Evolutionary conservation across 306 rosid genomes (phyloP).

Genomic region (Erythrophleum fordii): DNA sequence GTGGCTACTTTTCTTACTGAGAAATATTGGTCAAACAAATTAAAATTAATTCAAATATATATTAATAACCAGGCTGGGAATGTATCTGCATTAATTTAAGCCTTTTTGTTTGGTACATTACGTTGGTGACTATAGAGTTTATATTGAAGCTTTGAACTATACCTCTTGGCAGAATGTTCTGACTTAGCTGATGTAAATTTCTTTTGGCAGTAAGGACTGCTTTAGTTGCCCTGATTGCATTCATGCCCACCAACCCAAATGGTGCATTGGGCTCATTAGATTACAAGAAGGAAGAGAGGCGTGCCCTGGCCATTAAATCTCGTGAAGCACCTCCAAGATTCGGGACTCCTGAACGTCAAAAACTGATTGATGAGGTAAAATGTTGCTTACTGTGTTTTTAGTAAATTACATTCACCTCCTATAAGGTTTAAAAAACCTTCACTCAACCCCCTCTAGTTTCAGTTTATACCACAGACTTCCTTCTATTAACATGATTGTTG

Average conservation of each 20-base stretch:
- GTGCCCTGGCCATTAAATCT: conserved; percentile 77
- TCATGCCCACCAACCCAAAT: conserved; percentile 96
- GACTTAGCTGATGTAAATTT: conserved; percentile 33
- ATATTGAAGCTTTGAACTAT: conserved; percentile 5
- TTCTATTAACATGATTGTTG: background rate
- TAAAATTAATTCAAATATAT: background rate
- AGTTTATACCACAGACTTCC: background rate
- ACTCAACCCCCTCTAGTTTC: background rate
- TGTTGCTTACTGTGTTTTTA: background rate
- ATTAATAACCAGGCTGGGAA: background rate
- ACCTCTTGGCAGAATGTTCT: conserved; percentile 26
- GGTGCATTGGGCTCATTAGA: conserved; percentile 94
- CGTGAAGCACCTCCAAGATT: conserved; percentile 77
- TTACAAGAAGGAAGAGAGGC: conserved; percentile 93
- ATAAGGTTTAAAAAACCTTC: background rate
- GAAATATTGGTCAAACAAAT: conserved; percentile 28
- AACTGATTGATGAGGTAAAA: conserved; percentile 67
- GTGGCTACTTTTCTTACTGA: background rate
- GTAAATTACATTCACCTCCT: background rate
- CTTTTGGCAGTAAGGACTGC: conserved; percentile 88
- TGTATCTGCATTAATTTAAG: background rate
- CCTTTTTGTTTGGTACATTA: conserved; percentile 3
- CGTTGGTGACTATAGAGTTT: background rate
- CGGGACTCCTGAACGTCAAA: conserved; percentile 87
- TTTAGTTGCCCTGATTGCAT: conserved; percentile 91